Evolutionary conservation across 2,329 filamentous ascomycete species (phyloP).

Genomic region (Aspergillus viridinutans): DNA sequence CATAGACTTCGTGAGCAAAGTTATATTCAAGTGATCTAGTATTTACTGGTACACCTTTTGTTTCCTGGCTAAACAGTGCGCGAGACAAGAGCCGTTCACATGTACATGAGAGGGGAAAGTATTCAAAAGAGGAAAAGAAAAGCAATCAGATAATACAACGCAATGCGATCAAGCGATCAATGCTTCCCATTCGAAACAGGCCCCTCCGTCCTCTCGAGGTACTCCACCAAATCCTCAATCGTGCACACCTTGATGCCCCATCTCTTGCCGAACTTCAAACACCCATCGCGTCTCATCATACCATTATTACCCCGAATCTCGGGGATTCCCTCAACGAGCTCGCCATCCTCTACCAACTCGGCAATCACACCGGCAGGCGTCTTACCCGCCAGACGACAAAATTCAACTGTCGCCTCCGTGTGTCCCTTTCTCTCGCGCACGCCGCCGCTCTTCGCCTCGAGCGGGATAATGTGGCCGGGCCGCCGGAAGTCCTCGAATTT

Average conservation of each 20-base stretch:
- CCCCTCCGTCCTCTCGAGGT: constrained; percentile 73
- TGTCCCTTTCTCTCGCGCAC: constrained; percentile 77
- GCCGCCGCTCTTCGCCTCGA: constrained; percentile 74
- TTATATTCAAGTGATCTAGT: neutral
- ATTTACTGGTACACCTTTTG: neutral
- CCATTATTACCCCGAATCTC: constrained; percentile 61
- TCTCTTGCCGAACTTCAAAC: constrained; percentile 77
- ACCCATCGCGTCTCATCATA: constrained; percentile 89
- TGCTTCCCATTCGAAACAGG: constrained; percentile 32
- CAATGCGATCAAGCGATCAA: constrained; percentile 13
- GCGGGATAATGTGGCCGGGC: constrained; percentile 85
- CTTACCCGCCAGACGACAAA: constrained; percentile 82
- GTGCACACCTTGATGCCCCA: constrained; percentile 94
- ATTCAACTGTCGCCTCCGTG: constrained; percentile 89
- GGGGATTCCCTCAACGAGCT: constrained; percentile 64
- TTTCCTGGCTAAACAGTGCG: neutral
- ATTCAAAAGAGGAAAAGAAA: constrained; percentile 1
- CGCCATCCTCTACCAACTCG: constrained; percentile 85
- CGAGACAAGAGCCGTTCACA: constrained; percentile 1
- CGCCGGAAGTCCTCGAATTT: constrained; percentile 64
- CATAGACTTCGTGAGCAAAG: neutral
- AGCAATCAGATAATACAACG: neutral
- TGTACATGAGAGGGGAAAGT: constrained; percentile 3
- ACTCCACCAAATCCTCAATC: constrained; percentile 80
- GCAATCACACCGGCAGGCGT: constrained; percentile 74